Percentiles rank a stretch among this genome's conserved stretches.
These are phyloP conservation scores for Acanthamoeba castellanii DNA, from an alignment of 208 protist genomes.

Conservation along the genomic window DNA sequence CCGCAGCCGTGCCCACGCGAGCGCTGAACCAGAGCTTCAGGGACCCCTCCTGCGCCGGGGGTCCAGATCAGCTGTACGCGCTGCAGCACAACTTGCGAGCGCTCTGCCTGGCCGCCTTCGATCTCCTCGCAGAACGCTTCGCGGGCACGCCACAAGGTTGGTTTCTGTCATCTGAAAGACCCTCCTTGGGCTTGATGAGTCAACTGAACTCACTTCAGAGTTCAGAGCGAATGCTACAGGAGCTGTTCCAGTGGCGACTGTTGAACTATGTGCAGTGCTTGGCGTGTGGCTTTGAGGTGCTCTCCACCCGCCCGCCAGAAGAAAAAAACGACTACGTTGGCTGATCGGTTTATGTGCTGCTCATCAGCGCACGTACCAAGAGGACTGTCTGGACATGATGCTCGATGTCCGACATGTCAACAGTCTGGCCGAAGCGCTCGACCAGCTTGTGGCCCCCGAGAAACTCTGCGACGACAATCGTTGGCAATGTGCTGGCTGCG, in stretches of 20 bases:
- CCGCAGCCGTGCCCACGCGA: slow-evolving; percentile 9
- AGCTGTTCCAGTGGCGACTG: neutral
- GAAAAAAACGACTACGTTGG: neutral
- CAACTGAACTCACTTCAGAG: neutral
- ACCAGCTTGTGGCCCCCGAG: slow-evolving; percentile 58
- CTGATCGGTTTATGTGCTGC: slow-evolving; percentile 82
- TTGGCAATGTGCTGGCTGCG: neutral
- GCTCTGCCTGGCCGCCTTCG: neutral
- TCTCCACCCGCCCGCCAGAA: too few relatives aligned
- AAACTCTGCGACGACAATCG: slow-evolving; percentile 8
- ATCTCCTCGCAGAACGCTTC: neutral
- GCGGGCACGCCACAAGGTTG: neutral
- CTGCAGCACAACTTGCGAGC: neutral
- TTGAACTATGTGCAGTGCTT: neutral
- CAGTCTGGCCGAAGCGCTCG: slow-evolving; percentile 18
- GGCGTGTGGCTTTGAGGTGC: neutral
- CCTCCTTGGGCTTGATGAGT: too few relatives aligned
- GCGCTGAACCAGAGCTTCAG: slow-evolving; percentile 78
- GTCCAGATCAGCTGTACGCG: neutral
- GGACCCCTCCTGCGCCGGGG: neutral
- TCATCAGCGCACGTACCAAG: slow-evolving; percentile 69
- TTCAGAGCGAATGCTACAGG: neutral
- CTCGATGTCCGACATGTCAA: slow-evolving; percentile 38
- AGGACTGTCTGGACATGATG: slow-evolving; percentile 37
- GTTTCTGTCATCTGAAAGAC: too few relatives aligned